Base-by-base conservation (phyloP, 352 stramenopile species). In the Phytophthora palmivora region DNA sequence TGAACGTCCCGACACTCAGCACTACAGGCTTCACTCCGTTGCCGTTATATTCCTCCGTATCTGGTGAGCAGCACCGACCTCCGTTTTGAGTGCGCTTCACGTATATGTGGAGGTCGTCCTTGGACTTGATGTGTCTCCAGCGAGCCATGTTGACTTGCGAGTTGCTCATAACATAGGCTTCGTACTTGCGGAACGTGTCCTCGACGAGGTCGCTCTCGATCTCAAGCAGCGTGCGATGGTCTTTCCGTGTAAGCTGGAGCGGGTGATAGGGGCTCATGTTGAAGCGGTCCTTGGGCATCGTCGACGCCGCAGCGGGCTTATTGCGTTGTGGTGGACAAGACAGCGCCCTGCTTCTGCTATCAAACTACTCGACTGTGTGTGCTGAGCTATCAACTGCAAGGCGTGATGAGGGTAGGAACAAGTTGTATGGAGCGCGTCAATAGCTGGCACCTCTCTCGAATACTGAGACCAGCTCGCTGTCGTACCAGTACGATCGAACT, bases 201-300 rank as follows among this genome's bases (percentile, higher is more conserved):
- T 67, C 21, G 1, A 65, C 55, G 12, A 70, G 41, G 4, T 70
- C 62, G 16, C 51, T 46, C 34, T 67, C 44, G 4, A 59, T 56
- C 32, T 66, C 49, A 16, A 60, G 48, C 21, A 67, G n/a, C 36
- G 38, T 49, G 37, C 50, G 50, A 16, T 58, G 54, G 34, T 71
- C 62, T n/a, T 59, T 56, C 32, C 55, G 32, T 10, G 66, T 60
- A 28, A 74, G 65, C 22, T 26, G 42, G 18, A 74, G 49, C 34
- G 37, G 36, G 38, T 57, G 56, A 48, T 46, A 67, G 48, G 60
- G 66, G 19, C 59, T 74, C 55, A 51, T 61, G 7, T 58, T 65
- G 60, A 78, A 78, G n/a, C 69, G 47, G 11, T 71, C 39, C 42
- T 46, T 72, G 0, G 58, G 39, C 69, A 78, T 74, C 48, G 48